Conservation (phyloP, 441 rosid genomes). For the Omphalea diandra region DNA sequence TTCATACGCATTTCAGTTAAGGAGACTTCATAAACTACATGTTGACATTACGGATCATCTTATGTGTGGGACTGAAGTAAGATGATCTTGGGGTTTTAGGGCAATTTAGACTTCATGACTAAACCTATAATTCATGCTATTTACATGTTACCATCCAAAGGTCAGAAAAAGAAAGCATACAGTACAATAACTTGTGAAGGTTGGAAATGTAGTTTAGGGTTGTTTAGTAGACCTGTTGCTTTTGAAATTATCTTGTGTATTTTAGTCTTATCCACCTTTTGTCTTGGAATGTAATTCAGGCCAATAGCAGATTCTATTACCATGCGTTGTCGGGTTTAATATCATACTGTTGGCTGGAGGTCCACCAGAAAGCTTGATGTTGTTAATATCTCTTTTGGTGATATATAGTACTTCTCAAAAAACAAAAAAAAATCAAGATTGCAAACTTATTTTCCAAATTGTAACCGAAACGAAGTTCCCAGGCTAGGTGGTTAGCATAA, state of each 20-base stretch:
- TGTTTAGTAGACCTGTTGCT: not conserved
- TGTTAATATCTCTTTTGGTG: conserved; percentile 12
- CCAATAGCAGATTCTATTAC: not conserved
- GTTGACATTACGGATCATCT: not conserved
- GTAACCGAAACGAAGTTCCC: too few relatives aligned
- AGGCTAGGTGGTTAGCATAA: too few relatives aligned
- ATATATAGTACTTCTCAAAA: too few relatives aligned
- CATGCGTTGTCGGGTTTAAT: not conserved
- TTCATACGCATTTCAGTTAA: not conserved
- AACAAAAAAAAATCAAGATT: too few relatives aligned
- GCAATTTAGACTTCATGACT: not conserved
- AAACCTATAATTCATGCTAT: too few relatives aligned
- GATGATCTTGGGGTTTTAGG: not conserved
- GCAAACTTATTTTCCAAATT: too few relatives aligned
- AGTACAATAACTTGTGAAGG: too few relatives aligned
- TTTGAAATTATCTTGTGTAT: not conserved
- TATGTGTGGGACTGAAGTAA: not conserved
- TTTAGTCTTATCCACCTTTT: not conserved
- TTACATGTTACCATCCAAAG: too few relatives aligned
- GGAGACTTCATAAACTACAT: not conserved
- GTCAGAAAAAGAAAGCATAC: too few relatives aligned
- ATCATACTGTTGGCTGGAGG: not conserved
- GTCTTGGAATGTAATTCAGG: not conserved
- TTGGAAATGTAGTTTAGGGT: too few relatives aligned
- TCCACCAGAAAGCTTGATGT: not conserved